Conservation (phyloP, 805 yeast genomes). For the Nakazawaea wyomingensis region DNA sequence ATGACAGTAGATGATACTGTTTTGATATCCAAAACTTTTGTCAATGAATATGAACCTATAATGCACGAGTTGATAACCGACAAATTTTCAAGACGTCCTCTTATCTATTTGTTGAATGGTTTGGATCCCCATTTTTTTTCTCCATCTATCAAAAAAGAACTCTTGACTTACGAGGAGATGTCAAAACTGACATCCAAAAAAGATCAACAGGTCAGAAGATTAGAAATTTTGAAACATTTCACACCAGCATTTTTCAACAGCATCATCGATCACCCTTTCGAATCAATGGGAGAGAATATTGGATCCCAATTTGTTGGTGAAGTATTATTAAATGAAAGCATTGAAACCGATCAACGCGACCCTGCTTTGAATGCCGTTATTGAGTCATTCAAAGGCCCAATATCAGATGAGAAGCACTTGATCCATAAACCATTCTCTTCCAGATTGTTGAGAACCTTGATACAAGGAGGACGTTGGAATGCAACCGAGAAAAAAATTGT, state of each 20-base stretch:
- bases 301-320: slow-evolving; percentile 85
- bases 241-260: slow-evolving; percentile 59
- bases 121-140: slow-evolving; percentile 78
- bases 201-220: slow-evolving; percentile 70
- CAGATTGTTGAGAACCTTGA: slow-evolving; percentile 67
- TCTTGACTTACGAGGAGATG: slow-evolving; percentile 54
- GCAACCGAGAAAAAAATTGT: slow-evolving; percentile 50
- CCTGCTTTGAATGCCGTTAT: slow-evolving; percentile 52
- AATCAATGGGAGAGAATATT: slow-evolving; percentile 58
- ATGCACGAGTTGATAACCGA: slow-evolving; percentile 55
- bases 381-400: slow-evolving; percentile 60
- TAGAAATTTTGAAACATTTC: slow-evolving; percentile 60
- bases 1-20: slow-evolving; percentile 94
- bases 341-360: slow-evolving; percentile 32
- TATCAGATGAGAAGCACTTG: slow-evolving; percentile 61
- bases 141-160: slow-evolving; percentile 57
- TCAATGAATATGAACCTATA: slow-evolving; percentile 46
- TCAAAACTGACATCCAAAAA: slow-evolving; percentile 76
- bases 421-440: slow-evolving; percentile 68
- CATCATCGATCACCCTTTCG: slow-evolving; percentile 44
- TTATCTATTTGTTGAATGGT: slow-evolving; percentile 74
- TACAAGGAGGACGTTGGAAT: slow-evolving; percentile 84
- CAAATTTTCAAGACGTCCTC: slow-evolving; percentile 85
- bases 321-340: slow-evolving; percentile 51
- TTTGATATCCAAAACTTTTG: slow-evolving; percentile 67